Evolutionary conservation across 2,329 filamentous ascomycete species (phyloP), one percentile per base, ranked within the genome.

Genomic region (Pseudogymnoascus sp.): DNA sequence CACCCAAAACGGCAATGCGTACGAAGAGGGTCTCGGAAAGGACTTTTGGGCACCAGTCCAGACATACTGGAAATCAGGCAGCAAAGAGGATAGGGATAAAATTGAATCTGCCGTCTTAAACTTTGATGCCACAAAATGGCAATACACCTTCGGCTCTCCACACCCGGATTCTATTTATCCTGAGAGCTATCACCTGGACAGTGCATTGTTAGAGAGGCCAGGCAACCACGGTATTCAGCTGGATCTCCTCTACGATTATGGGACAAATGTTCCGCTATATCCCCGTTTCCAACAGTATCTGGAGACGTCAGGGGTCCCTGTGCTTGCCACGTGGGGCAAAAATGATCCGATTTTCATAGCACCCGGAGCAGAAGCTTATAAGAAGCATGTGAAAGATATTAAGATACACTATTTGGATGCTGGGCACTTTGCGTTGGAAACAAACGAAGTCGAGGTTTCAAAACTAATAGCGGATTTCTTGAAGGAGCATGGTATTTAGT

Each of bases 1-100:
- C 61, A 74, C 77, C 2, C 83, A 87, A 66, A 86, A 85, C 67
- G 84, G 82, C 40, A 87, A 86, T 65, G 82, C 83, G 12, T 87
- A 86, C 67, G 72, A 67, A 4, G 81, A 83, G 65, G 84, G 83
- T 3, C 73, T 86, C 4, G 77, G 77, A 0, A 48, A 15, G 25
- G 42, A 48, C 25, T 48, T 60, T 4, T 70, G 69, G 69, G 64
- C 60, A 0, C 67, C 67, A 2, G 21, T 71, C 6, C 48, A 64
- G 18, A 29, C 39, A 8, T 64, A 65, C 27, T 70, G 69, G 69
- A 55, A 52, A 5, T 48, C 60, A 2, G 63, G 60, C 10, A 64
- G 45, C 9, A 12, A 58, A 1, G 55, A 61, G 7, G 61, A 66
- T n/a, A 63, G 66, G n/a, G 52, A 62, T 33, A 8, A 59, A 9